Conservation (phyloP, 179 eudicot species). For the Beta macrorhiza region DNA sequence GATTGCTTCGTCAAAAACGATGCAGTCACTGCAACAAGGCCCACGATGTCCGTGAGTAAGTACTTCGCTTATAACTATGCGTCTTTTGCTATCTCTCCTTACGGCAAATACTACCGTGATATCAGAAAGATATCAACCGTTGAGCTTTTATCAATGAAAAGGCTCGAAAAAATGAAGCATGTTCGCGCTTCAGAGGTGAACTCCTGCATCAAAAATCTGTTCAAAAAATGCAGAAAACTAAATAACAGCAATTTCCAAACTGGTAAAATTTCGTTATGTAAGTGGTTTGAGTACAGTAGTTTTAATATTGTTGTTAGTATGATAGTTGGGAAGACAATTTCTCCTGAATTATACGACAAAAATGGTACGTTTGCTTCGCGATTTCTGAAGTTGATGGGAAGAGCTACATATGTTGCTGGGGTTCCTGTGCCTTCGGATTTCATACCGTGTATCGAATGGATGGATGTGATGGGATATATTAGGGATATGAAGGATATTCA, state of each 20-base stretch:
- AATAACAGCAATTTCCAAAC: not conserved
- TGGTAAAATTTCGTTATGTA: not conserved
- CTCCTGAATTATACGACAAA: constrained; percentile 19
- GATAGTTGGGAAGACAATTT: constrained; percentile 22
- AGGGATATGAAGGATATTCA: constrained; percentile 19
- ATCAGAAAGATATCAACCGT: constrained; percentile 33
- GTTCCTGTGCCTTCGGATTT: constrained; percentile 24
- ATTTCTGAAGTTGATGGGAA: constrained; percentile 13
- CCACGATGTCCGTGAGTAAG: constrained; percentile 29
- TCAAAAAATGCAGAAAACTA: not conserved
- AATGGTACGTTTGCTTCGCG: constrained; percentile 12
- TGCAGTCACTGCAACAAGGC: constrained; percentile 30
- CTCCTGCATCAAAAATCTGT: constrained; percentile 11
- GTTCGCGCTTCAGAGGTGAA: constrained; percentile 24
- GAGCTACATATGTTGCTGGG: constrained; percentile 23
- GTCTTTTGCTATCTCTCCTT: constrained; percentile 28
- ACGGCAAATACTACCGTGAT: constrained; percentile 43
- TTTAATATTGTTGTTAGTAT: constrained; percentile 2
- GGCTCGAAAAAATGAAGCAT: constrained; percentile 33
- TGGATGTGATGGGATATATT: constrained; percentile 22
- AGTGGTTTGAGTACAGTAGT: constrained; percentile 15
- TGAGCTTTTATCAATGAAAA: constrained; percentile 29
- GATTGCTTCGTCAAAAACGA: constrained; percentile 37
- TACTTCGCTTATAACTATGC: constrained; percentile 31
- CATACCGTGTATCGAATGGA: constrained; percentile 19